Evolutionary conservation across 169 alveolate genomes (phyloP), one percentile per base, ranked within the genome.

Genomic region (Plasmodium gallinaceum): DNA sequence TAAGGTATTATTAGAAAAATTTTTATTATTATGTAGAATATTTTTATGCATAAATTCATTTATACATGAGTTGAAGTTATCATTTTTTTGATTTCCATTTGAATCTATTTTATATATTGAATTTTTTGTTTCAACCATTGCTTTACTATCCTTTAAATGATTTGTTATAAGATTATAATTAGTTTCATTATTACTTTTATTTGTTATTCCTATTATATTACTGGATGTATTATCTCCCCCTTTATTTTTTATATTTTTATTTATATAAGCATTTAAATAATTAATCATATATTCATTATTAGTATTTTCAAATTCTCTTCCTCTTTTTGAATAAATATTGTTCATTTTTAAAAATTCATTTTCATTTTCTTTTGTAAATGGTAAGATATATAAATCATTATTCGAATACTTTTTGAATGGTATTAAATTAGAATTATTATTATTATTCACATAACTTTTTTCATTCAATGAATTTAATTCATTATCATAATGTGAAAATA

Each of bases 191-290:
- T 10, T 48, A 48, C 1, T 14, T 48, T 14, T 48, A 48, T 48
- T 5, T 14, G 5, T 14, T 48, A 9, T 14, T 9, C 58, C 58
- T 10, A 10, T 2, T 10, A 2, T 6, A 9, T 48, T 48, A 48
- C 7, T 14, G 2, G 20, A 10, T 10, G 16, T 6, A 14, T 48
- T 48, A 48, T 45, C 54, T 7, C 12, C 10, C 7, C 26, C 7
- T 14, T 69, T 18, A 60, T 69, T 5, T 52, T 52, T 69, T 69
- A 69, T 18, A 14, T 69, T 69, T n/a, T 69, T 69, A 43, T 6
- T 69, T 69, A 69, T 69, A 37, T 69, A 69, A 2, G 76, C 64
- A 22, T 69, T 69, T 32, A 69, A 69, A 16, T 69, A 69, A 37
- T 69, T 69, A 9, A 69, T 61, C 76, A 69, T 45, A 24, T 69